Percentiles rank a stretch among this genome's conserved stretches.
These are phyloP conservation scores for Penicillium hordei DNA, from an alignment of 2,329 filamentous ascomycete species.

Conservation along the genomic window DNA sequence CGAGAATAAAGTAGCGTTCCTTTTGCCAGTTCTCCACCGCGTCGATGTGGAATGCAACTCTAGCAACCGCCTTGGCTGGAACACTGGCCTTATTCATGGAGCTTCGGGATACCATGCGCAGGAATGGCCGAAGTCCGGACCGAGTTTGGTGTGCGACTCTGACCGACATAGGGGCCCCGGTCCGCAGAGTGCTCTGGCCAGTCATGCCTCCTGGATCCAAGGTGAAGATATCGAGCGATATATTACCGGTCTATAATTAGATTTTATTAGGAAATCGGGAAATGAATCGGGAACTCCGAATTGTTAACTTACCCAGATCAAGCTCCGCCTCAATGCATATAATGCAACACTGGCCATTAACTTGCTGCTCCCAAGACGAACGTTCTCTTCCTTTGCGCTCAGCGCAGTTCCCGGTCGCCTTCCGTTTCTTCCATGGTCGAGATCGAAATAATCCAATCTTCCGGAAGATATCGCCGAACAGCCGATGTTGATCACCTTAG, in stretches of 20 bases:
- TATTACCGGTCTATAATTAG: slow-evolving; percentile 32
- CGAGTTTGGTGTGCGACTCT: slow-evolving; percentile 34
- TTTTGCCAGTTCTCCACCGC: slow-evolving; percentile 31
- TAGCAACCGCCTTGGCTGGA: slow-evolving; percentile 37
- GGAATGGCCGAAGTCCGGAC: slow-evolving; percentile 34
- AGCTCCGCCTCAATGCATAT: slow-evolving; percentile 40
- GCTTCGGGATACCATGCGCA: slow-evolving; percentile 38
- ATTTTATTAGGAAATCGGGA: slow-evolving; percentile 5
- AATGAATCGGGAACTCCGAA: neutral
- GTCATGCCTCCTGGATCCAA: slow-evolving; percentile 36
- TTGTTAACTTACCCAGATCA: slow-evolving; percentile 32
- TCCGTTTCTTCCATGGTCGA: slow-evolving; percentile 19
- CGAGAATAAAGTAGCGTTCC: slow-evolving; percentile 38
- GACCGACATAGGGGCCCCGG: slow-evolving; percentile 30
- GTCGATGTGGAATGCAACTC: slow-evolving; percentile 36
- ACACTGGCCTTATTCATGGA: slow-evolving; percentile 37
- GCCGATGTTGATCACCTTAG: slow-evolving; percentile 39
- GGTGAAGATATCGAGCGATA: slow-evolving; percentile 39
- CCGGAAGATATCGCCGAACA: slow-evolving; percentile 35
- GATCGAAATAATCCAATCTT: slow-evolving; percentile 36
- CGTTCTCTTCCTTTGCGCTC: slow-evolving; percentile 31
- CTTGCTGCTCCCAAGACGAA: slow-evolving; percentile 39
- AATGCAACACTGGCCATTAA: slow-evolving; percentile 35
- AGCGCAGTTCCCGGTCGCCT: slow-evolving; percentile 26
- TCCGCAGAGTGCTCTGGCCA: slow-evolving; percentile 28